Percentiles rank a stretch among this genome's conserved stretches.
Evolutionary conservation across 192 early-diverging fungal species (phyloP).

Genomic region (Backusella sp.): DNA sequence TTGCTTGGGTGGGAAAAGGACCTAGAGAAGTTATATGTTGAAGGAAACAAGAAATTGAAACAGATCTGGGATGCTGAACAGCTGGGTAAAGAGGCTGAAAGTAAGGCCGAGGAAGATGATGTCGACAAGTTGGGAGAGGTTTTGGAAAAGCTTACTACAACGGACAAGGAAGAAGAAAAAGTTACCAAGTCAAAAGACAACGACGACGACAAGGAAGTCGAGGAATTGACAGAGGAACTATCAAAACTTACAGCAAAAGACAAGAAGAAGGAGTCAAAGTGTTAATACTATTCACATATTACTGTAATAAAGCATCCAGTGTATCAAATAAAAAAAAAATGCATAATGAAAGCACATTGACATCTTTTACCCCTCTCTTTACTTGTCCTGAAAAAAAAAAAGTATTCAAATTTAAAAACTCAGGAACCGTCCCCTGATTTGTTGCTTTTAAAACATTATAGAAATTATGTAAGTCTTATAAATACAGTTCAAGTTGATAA

Average conservation of each 20-base stretch:
- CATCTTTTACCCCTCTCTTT: too few species aligned
- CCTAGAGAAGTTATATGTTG: constrained; percentile 20
- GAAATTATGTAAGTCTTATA: not conserved
- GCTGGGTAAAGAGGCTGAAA: constrained; percentile 5
- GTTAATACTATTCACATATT: not conserved
- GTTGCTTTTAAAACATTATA: not conserved
- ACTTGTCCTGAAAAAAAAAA: not conserved
- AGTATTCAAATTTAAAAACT: not conserved
- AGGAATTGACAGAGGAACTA: not conserved
- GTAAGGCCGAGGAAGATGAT: constrained; percentile 15
- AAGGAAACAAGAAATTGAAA: constrained; percentile 28
- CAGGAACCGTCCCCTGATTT: not conserved
- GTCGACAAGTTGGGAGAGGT: constrained; percentile 22
- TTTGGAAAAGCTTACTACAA: constrained; percentile 18
- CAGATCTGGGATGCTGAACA: constrained; percentile 18
- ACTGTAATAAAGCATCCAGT: too few species aligned
- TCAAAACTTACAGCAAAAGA: not conserved
- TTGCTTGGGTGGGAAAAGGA: constrained; percentile 66
- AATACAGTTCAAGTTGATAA: too few species aligned
- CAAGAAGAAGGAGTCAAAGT: not conserved
- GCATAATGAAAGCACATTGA: not conserved
- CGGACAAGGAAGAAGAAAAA: not conserved
- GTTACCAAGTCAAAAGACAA: not conserved
- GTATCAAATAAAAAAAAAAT: not conserved
- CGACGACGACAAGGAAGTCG: not conserved